These are phyloP conservation scores for Blastobotrys malaysiensis DNA, from an alignment of 1,139 yeast genomes.

Conservation along the genomic window DNA sequence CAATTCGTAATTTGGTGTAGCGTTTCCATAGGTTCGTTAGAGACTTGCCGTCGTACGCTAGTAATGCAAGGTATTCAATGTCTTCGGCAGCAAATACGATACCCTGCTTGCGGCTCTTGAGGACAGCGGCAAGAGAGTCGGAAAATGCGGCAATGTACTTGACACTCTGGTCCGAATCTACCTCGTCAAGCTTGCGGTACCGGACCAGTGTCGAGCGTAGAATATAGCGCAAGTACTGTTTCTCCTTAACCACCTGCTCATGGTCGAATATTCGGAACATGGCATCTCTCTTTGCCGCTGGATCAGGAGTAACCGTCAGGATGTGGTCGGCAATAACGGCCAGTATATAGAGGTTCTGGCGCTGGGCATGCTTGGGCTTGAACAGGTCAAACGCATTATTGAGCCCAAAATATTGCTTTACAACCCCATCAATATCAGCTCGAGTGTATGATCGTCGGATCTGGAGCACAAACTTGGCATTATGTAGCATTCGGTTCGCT, in stretches of 20 bases:
- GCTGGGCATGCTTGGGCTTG: background rate
- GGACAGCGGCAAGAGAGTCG: background rate
- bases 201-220: background rate
- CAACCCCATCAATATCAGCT: background rate
- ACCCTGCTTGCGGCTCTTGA: background rate
- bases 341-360: background rate
- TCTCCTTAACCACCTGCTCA: background rate
- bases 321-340: background rate
- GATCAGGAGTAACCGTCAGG: background rate
- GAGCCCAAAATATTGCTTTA: background rate
- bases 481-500: background rate
- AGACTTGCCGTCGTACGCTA: slow-evolving; percentile 1
- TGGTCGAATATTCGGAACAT: background rate
- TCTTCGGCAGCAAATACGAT: background rate
- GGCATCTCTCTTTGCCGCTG: background rate
- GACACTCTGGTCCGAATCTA: background rate
- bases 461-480: background rate
- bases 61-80: background rate
- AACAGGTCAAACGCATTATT: background rate
- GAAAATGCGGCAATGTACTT: background rate
- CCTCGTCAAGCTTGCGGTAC: background rate
- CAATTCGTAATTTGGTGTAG: background rate
- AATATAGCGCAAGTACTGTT: background rate
- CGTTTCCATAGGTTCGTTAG: background rate
- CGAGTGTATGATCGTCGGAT: background rate